Conservation (phyloP, 192 early-diverging fungal genomes). For the Entophlyctis luteolus region DNA sequence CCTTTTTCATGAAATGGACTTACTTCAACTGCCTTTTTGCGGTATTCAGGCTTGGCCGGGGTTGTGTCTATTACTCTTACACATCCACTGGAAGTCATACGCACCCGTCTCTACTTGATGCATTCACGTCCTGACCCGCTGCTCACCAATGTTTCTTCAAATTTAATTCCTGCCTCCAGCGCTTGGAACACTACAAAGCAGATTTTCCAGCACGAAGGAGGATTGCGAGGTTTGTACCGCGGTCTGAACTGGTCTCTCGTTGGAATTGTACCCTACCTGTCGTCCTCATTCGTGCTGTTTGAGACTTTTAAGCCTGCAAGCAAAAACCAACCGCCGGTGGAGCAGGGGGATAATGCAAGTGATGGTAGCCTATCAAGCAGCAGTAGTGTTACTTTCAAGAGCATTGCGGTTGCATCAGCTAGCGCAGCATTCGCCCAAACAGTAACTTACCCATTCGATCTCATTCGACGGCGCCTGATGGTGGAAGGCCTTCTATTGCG, state of each 20-base stretch:
- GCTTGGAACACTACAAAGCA: conserved; percentile 74
- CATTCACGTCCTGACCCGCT: conserved; percentile 40
- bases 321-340: neutral
- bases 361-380: neutral
- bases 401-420: conserved; percentile 9
- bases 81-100: conserved; percentile 78
- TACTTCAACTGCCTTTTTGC: neutral
- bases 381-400: neutral
- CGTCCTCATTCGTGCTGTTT: conserved; percentile 60
- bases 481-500: conserved; percentile 5
- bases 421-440: conserved; percentile 5
- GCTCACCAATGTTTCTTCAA: neutral
- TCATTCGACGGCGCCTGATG: conserved; percentile 1
- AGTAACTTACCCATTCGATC: conserved; percentile 15
- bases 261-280: conserved; percentile 75
- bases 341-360: neutral
- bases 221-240: conserved; percentile 80
- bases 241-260: conserved; percentile 75
- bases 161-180: neutral
- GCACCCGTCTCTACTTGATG: conserved; percentile 60
- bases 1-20: neutral
- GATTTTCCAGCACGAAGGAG: conserved; percentile 66
- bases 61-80: conserved; percentile 76
- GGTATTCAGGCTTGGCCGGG: conserved; percentile 44
- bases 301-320: conserved; percentile 46